Base-by-base conservation (phyloP, 2,329 filamentous ascomycete species). In the Colletotrichum navitas region DNA sequence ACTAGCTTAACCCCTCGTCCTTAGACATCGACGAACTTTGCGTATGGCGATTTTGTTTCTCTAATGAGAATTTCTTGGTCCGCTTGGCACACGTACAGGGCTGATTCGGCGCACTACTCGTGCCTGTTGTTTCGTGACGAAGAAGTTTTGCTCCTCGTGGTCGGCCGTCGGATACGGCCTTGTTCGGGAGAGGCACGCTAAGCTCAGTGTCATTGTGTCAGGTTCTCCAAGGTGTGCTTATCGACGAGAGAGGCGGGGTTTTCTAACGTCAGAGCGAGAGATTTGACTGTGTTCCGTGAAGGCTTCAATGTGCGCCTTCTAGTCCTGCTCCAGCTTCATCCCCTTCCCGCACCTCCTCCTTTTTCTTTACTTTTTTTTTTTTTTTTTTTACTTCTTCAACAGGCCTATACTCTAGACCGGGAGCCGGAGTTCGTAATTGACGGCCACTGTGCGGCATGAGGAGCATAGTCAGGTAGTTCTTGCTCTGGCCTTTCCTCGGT, bases 161-260 rank as follows among this genome's bases (percentile, higher is more conserved):
- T 41, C 41, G 41, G 7, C 41, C 7, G 18, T 43, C 36, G 45
- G 36, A 52, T 52, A 6, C 21, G 26, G 5, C 21, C 21, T 16
- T 52, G 47, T 39, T 47, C 18, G 39, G 63, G 18, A 34, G 14
- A 39, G 34, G 21, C 29, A 59, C 58, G 45, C 45, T 45, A 24
- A 8, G 45, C 45, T 63, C 58, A 10, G 21, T 63, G 45, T 63
- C 59, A 49, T 34, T 55, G 64, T 68, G n/a, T 63, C 68, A 59
- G 34, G 34, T 59, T 7, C 18, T 18, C 34, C 36, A 47, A 32
- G 68, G 52, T 45, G 18, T 26, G 68, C 68, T 58, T 68, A 52
- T 63, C 21, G 63, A 58, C 18, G 54, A 18, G 21, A 32, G 34
- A 41, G 52, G 6, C 5, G 18, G 51, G n/a, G n/a, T 39, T 24